A percentile compares a stretch with the other conserved stretches of the same genome.
phyloP scores from a whole-genome alignment of 306 rosid species.

The Pueraria montana region DNA sequence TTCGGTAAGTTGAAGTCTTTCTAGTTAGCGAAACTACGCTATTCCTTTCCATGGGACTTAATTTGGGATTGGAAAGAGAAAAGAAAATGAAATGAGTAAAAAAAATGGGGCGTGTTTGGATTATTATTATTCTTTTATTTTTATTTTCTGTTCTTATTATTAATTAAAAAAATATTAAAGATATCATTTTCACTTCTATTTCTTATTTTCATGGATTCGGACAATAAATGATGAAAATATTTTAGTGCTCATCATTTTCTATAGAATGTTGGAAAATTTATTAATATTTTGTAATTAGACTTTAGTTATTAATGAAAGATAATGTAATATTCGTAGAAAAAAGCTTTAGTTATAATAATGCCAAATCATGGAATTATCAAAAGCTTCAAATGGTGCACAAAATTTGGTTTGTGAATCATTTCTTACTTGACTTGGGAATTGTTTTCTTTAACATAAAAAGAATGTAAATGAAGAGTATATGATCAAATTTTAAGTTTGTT shows the following conservation, averaged over 20 bases:
- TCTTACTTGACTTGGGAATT: too few relatives aligned
- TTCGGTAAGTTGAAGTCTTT: background rate
- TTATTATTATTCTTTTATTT: too few relatives aligned
- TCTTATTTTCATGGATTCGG: background rate
- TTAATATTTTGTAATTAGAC: too few relatives aligned
- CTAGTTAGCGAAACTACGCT: background rate
- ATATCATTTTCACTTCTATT: background rate
- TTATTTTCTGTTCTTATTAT: too few relatives aligned
- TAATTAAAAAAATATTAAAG: too few relatives aligned
- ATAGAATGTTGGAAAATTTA: background rate
- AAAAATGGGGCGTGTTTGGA: too few relatives aligned
- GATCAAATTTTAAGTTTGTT: too few relatives aligned
- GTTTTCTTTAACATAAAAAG: too few relatives aligned
- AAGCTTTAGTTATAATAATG: background rate
- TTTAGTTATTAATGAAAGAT: background rate
- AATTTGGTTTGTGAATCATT: background rate
- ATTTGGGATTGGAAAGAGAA: background rate
- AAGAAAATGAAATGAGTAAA: background rate
- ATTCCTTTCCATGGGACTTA: background rate
- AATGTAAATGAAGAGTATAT: too few relatives aligned
- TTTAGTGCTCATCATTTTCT: background rate
- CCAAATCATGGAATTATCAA: background rate
- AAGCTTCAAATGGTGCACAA: background rate
- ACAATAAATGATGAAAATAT: background rate
- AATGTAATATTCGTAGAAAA: background rate